Base-by-base conservation (phyloP, 176 grass and related monocot species). In the Rhynchospora breviuscula region DNA sequence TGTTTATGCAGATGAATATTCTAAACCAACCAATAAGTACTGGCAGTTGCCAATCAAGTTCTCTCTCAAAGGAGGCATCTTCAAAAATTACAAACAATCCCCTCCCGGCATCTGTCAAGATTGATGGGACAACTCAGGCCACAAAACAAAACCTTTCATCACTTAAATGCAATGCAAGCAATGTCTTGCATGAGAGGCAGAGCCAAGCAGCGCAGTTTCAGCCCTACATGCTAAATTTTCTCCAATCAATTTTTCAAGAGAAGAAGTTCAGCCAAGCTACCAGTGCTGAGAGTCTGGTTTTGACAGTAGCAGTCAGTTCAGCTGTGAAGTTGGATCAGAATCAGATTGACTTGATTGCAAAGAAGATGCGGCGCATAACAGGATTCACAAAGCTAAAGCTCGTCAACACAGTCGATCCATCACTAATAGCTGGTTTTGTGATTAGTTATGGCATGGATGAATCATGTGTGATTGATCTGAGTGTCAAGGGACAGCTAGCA, bases 281-380 rank as follows among this genome's bases (percentile, higher is more conserved):
- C 35, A 83, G 59, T 13, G 48, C 52, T 21, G 22, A 25, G 21
- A 63, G 64, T 83, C 83, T 87, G 75, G 91, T 90, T 51, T 83
- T 99, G 40, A 81, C 87, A 0, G 89, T 99, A 5, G 83, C 90
- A 29, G 93, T 99, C 46, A 85, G 92, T 26, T 99, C 97, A 78
- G 96, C 93, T 17, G 89, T 95, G 71, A 81, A 86, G 81, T 85
- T 99, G 9, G 89, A 95, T 69, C 82, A 83, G 67, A 82, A 40
- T 29, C 97, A 99, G 86, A 91, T 92, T 6, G 88, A 90, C 66
- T 86, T 95, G 70, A 99, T 99, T 75, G 86, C 93, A 18, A 90
- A 86, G 83, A 99, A 99, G 86, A 99, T 99, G 97, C 91, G 86
- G 19, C 87, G 86, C 17, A 85, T 99, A 79, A 99, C 96, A 0